phyloP scores from a whole-genome alignment of 1,139 yeast species.

The Pichia terricola region DNA sequence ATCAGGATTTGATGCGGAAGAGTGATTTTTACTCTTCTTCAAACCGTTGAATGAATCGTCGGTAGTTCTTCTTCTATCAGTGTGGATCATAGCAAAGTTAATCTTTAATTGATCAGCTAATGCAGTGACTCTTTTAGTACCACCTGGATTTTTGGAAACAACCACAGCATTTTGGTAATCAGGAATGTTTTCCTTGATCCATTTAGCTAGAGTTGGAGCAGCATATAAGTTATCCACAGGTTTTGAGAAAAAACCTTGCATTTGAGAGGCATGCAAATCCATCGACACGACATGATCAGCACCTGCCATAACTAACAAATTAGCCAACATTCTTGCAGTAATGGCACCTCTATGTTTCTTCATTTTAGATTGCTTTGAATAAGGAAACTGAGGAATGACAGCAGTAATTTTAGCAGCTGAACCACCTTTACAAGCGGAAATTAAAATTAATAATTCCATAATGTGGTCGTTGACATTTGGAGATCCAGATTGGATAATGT shows the following conservation, averaged over 20 bases:
- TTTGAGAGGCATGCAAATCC: conserved; percentile 97
- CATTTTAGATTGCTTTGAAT: conserved; percentile 96
- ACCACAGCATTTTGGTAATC: conserved; percentile 80
- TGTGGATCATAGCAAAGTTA: conserved; percentile 97
- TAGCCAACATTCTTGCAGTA: conserved; percentile 98
- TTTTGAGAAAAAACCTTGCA: conserved; percentile 97
- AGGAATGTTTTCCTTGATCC: conserved; percentile 87
- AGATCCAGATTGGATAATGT: conserved; percentile 90
- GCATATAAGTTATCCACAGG: conserved; percentile 96
- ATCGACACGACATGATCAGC: conserved; percentile 97
- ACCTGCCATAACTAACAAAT: conserved; percentile 92
- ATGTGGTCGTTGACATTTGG: conserved; percentile 87
- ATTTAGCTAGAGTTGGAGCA: conserved; percentile 91
- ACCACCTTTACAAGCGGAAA: conserved; percentile 95
- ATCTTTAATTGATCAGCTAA: conserved; percentile 91
- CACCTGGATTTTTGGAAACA: conserved; percentile 97
- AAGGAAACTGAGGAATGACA: conserved; percentile 95
- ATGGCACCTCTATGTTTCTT: conserved; percentile 98
- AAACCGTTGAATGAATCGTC: conserved; percentile 42
- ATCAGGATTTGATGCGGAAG: neutral
- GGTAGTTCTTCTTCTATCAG: conserved; percentile 87
- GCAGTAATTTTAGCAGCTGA: conserved; percentile 96
- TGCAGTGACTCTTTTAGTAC: conserved; percentile 95
- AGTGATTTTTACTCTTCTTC: conserved; percentile 25
- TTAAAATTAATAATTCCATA: conserved; percentile 89